Evolutionary conservation across 805 yeast genomes (phyloP).

Genomic region (Blastobotrys chiropterorum): DNA sequence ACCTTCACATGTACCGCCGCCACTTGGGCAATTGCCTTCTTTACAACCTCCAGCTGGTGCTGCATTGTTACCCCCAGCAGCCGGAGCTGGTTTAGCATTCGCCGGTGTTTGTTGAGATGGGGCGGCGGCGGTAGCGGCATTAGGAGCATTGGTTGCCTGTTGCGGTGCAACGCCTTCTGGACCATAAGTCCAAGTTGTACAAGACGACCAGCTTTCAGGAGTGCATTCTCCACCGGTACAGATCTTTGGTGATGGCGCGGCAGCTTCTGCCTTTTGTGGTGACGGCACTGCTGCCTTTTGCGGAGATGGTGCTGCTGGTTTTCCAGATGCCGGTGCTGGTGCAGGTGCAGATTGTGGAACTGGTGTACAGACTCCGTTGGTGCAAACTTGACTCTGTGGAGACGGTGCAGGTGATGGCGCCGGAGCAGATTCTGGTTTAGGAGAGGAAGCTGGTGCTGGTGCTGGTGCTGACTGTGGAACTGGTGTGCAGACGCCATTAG

Average conservation of each 20-base stretch:
- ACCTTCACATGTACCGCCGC: background rate
- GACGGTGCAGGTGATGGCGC: background rate
- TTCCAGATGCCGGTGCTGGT: background rate
- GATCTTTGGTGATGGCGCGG: background rate
- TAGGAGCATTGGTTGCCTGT: background rate
- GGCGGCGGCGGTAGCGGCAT: background rate
- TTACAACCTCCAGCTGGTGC: background rate
- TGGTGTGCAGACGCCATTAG: background rate
- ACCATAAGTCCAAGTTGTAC: constrained; percentile 1
- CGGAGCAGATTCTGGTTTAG: background rate
- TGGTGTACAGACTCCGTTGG: background rate
- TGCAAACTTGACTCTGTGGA: background rate
- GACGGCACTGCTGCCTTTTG: background rate
- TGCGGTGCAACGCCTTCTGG: background rate
- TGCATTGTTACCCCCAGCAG: background rate
- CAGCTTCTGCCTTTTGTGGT: background rate
- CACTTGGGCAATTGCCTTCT: background rate
- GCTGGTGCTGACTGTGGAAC: background rate
- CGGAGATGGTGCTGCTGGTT: background rate
- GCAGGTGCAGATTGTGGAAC: background rate
- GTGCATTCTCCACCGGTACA: background rate
- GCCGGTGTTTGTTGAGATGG: background rate
- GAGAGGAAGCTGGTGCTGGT: background rate
- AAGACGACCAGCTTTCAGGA: background rate
- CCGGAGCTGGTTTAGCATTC: background rate